Percentiles rank a stretch among this genome's conserved stretches.
phyloP scores from a whole-genome alignment of 228 moss, liverwort and hornwort genomes.

The Sphagnum magellanicum region DNA sequence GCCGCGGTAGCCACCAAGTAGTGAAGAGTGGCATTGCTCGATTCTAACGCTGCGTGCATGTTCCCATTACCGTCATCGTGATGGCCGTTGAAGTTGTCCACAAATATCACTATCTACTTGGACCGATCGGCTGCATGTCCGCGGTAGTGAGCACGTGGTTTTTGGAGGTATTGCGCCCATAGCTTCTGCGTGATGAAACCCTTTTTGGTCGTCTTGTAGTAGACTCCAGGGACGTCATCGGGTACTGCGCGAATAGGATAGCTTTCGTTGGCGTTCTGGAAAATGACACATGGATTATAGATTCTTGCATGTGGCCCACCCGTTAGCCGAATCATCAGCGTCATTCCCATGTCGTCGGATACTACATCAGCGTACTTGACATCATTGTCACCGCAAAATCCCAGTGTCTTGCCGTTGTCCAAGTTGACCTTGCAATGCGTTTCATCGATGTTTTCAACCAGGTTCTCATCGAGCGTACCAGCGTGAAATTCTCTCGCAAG shows the following conservation, averaged over 20 bases:
- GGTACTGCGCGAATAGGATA: constrained; percentile 13
- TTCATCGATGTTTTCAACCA: constrained; percentile 22
- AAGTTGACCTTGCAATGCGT: constrained; percentile 15
- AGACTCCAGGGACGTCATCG: constrained; percentile 6
- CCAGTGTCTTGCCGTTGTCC: constrained; percentile 8
- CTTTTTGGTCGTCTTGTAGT: constrained; percentile 3
- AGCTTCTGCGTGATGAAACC: constrained; percentile 2
- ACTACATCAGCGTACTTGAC: constrained; percentile 22
- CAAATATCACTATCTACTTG: too few relatives aligned
- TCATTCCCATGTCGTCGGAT: constrained; percentile 7
- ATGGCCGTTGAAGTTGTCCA: too few relatives aligned
- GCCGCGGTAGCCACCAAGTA: too few relatives aligned
- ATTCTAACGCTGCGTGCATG: too few relatives aligned
- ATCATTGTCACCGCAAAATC: constrained; percentile 8
- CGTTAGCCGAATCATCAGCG: constrained; percentile 8
- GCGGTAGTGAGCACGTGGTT: constrained; percentile 1
- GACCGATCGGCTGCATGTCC: too few relatives aligned
- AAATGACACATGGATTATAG: constrained; percentile 14
- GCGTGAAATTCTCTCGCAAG: not conserved
- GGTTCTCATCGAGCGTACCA: constrained; percentile 7
- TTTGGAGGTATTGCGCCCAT: constrained; percentile 1
- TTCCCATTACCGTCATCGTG: too few relatives aligned
- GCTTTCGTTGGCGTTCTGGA: not conserved
- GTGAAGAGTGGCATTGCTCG: too few relatives aligned
- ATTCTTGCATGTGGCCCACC: constrained; percentile 5